Base-by-base conservation (phyloP, 176 grass and related monocot species). In the Carex scoparia region DNA sequence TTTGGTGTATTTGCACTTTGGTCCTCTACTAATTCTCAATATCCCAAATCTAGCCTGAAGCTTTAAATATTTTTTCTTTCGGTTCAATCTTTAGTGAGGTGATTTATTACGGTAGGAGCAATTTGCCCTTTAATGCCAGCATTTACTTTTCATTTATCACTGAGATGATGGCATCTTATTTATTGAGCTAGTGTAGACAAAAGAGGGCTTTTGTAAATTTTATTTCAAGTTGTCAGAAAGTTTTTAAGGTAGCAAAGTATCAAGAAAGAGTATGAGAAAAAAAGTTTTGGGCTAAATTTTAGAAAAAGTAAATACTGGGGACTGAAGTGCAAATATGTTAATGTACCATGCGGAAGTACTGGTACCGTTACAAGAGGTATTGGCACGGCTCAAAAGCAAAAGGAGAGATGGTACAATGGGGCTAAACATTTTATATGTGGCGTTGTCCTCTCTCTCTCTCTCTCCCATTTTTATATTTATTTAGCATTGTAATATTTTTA, bases 331-430 rank as follows among this genome's bases (percentile, higher is more conserved):
- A 69, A 83, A 68, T 83, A 33, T 83, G 44, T 62, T 13, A 69
- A 83, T 69, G 12, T 56, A 83, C 65, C 9, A 46, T 83, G 40
- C 44, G 12, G 12, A 6, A 30, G 67, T 70, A 70, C 67, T 32
- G 8, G 40, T 72, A 72, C 9, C 10, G 35, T 61, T 59, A n/a
- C 63, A 54, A 83, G 81, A 69, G 81, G 65, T 83, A 83, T 83
- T 83, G 81, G 81, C 81, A 57, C 81, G 81, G 81, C 81, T 83
- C 81, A 83, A 83, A 31, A 37, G 27, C 65, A 55, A 32, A 33
- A 67, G 60, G 61, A 67, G 61, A 83, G 49, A 69, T 69, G 7
- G 81, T 69, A 46, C 61, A 83, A 30, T 83, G 61, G 44, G 54
- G 64, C 48, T 30, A 28, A 69, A 44, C 79, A 65, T 62, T 81